Base-by-base conservation (phyloP, 148 eudicot species). In the Fagopyrum homotropicum region DNA sequence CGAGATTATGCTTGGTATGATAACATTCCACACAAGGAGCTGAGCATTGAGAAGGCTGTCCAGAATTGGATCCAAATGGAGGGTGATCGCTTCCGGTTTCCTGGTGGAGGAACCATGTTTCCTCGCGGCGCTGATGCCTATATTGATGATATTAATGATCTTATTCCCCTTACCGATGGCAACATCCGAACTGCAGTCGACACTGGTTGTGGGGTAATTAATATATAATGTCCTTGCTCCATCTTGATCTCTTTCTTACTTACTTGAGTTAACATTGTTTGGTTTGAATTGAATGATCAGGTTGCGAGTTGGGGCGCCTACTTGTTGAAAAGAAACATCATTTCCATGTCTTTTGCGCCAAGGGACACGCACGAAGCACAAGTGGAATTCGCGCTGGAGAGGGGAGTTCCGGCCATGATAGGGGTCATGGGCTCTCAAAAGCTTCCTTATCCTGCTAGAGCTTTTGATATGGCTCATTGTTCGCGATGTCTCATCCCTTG, bases 401-500 rank as follows among this genome's bases (percentile, higher is more conserved):
- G 98, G 22, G 98, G 98, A n/a, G 97, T 94, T 80, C 98, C 98
- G 57, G 98, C 98, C 75, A 90, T 94, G 96, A 85, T 94, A 48
- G 97, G 96, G 43, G 77, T 94, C 61, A 82, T 94, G 88, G 93
- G 86, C 76, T 88, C 98, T 5, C 88, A 87, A 73, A 83, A 96
- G 76, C 86, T 94, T 72, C 95, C 98, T 64, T 94, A 90, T 79
- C 98, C 98, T 22, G 89, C 98, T 30, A 84, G 98, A 78, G 93
- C 96, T 71, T 94, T 94, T 76, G 98, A 94, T 63, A 94, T 94
- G 92, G 97, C 98, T 79, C 98, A 94, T 57, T 94, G 98, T 73
- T 91, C 98, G 16, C 96, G 98, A n/a, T 94, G 98, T 82, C 73
- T 94, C 49, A 91, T 94, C 70, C 97, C 97, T 15, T 91, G 98